These are phyloP conservation scores for Ogataea methylovora DNA, from an alignment of 805 yeast genomes.

Conservation along the genomic window DNA sequence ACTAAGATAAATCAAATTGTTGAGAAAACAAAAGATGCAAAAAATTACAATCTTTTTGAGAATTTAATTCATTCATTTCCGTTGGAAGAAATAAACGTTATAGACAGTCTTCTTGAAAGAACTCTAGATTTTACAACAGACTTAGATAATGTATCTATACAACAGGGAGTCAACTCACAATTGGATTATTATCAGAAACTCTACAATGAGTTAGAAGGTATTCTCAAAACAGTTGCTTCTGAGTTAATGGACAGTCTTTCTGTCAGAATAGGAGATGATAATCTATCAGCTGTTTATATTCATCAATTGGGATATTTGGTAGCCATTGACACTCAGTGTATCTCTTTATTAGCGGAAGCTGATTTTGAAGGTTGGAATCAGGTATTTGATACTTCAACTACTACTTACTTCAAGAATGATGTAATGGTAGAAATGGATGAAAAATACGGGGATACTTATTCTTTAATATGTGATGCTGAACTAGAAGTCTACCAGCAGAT, in stretches of 20 bases:
- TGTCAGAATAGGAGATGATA: no score
- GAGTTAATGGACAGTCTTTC: no score
- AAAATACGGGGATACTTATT: slow-evolving; percentile 34
- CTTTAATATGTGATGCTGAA: slow-evolving; percentile 31
- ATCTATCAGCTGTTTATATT: slow-evolving; percentile 30
- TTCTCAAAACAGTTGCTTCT: slow-evolving; percentile 18
- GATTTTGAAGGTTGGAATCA: slow-evolving; percentile 24
- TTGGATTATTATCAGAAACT: slow-evolving; percentile 19
- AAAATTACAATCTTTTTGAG: slow-evolving; percentile 6
- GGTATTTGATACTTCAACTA: slow-evolving; percentile 29
- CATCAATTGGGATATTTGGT: slow-evolving; percentile 39
- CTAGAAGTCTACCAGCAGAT: slow-evolving; percentile 30
- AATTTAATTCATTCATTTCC: slow-evolving; percentile 10
- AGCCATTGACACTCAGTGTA: slow-evolving; percentile 11
- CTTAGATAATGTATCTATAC: slow-evolving; percentile 19
- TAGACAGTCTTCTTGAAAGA: slow-evolving; percentile 14
- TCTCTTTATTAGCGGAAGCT: not conserved
- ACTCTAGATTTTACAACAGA: slow-evolving; percentile 30
- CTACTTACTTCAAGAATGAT: slow-evolving; percentile 28
- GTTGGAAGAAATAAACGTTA: slow-evolving; percentile 2
- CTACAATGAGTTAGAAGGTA: slow-evolving; percentile 26
- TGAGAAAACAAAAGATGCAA: not conserved
- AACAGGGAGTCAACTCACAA: slow-evolving; percentile 21
- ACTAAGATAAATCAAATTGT: slow-evolving; percentile 11
- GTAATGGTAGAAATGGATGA: slow-evolving; percentile 25